Base-by-base conservation (phyloP, 495 filamentous ascomycete genomes). In the Penicillium malachiteum region DNA sequence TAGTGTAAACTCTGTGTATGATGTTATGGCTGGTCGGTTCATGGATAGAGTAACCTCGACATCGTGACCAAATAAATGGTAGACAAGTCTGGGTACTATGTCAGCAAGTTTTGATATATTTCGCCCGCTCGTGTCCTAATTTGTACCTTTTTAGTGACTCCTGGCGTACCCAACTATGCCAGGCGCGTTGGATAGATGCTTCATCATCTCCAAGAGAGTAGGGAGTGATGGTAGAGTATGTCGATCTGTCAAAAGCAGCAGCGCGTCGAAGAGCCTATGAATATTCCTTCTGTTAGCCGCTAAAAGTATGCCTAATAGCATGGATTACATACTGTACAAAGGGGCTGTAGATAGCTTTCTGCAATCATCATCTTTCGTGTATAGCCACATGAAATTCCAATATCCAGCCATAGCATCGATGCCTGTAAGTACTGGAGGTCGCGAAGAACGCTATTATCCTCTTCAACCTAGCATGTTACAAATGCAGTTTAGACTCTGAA, bases 361-460 rank as follows among this genome's bases (percentile, higher is more conserved):
- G 83, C 78, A 35, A 87, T 81, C 59, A 87, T 83, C 77, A 86
- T 86, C 52, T 84, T 85, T 8, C 84, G 65, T 48, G 79, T 78
- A 47, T 82, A 83, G 10, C 83, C 84, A 48, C 81, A 84, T 73
- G 82, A 86, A 1, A 86, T 69, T 0, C 80, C 81, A 53, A 87
- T 71, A 57, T 85, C 81, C 7, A 84, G 67, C 14, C 75, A 69
- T 30, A 86, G 55, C 52, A 84, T 71, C 21, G 78, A 71, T 1
- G 78, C 73, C 57, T 85, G 84, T 8, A 85, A 65, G 7, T 78
- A 68, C n/a, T 78, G 71, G 1, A 86, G 62, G 56, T 85, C 73
- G 17, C 77, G 70, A 10, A 84, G 78, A 3, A 70, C 66, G 30
- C 66, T 75, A 55, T 85, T 86, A 56, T 83, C 78, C 11, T 76